Evolutionary conservation across 371 early-diverging fungal species (phyloP), one percentile per base, ranked within the genome.

Genomic region (Rhizopus sp.): DNA sequence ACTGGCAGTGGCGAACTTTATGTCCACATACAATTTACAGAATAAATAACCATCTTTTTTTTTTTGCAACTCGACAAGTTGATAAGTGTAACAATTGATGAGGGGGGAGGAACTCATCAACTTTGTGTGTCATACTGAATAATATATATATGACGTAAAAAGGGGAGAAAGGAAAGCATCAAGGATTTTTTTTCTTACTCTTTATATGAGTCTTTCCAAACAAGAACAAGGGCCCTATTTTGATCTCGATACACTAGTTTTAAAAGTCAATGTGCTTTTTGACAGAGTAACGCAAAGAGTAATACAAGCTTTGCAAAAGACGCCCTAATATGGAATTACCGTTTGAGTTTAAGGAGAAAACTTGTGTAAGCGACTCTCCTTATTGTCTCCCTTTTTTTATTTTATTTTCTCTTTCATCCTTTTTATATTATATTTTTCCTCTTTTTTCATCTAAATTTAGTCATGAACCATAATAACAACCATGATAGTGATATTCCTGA

Each of bases 101-200:
- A 61, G 50, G 60, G 62, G 13, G 57, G 52, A 53, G 97, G 97
- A 66, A 89, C 94, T 60, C 84, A 88, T 31, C 95, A 95, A 67
- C 84, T 93, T 64, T 94, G 94, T 57, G 87, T 89, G 35, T 85
- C 83, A 8, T 97, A 96, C 50, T 83, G 95, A 62, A 90, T 91
- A 75, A 97, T 97, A 61, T 96, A 97, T 39, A 97, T 97, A 73
- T 80, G 81, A 38, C 82, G 97, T 42, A 98, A 97, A 76, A 97
- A 97, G 63, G 87, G 90, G 73, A 94, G 95, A 68, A 91, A 90
- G 76, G 85, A 85, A 64, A 93, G 90, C 66, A 92, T 88, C 72
- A 92, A 94, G 68, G 88, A 88, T 45, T 81, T 96, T 23, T 23
- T 23, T 23, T 23, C 23, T 23, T 23, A 23, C 23, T 23, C 23